Evolutionary conservation across 2,329 filamentous ascomycete species (phyloP), one percentile per base, ranked within the genome.

Genomic region (Claviceps cyperi): DNA sequence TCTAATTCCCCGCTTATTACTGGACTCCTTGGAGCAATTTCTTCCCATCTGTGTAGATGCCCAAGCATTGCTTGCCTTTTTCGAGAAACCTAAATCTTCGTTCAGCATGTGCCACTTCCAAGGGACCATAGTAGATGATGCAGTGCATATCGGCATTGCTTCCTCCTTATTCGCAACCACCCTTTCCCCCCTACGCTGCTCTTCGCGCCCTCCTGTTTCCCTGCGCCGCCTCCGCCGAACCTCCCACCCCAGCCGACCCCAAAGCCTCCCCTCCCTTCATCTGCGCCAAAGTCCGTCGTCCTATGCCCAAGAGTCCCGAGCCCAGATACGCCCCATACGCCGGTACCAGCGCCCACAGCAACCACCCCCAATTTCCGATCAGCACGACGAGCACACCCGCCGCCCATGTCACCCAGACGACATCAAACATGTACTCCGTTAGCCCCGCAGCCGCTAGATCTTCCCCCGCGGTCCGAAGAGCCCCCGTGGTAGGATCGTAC

Each of bases 381-480:
- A 94, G 55, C 15, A 84, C 76, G 14, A 83, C 89, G n/a, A 84
- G 66, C 8, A 83, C 67, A 40, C 87, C 71, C 49, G 82, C 85
- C 11, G 79, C 81, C 83, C 90, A 96, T 0, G 89, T 96, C 70
- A 94, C 88, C 78, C 95, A 97, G 49, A 95, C 73, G 47, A 95
- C 79, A 69, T 98, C 92, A 77, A 94, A 98, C 84, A 97, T 87
- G 73, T 94, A 97, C 69, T 96, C 92, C 11, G 91, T 97, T 71
- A 98, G 70, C 4, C 92, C 92, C 36, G 83, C 77, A 9, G 88
- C 86, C 49, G 85, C 81, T 48, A 98, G 78, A 65, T 98, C 92
- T 64, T 97, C 90, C 43, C 92, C 91, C 0, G 86, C 73, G 35
- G 76, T 80, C 63, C 79, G 81, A 54, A 97, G 73, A n/a, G 82